These are phyloP conservation scores for Chlamydomonas sp. DNA, from an alignment of 139 green algal genomes.

Conservation along the genomic window DNA sequence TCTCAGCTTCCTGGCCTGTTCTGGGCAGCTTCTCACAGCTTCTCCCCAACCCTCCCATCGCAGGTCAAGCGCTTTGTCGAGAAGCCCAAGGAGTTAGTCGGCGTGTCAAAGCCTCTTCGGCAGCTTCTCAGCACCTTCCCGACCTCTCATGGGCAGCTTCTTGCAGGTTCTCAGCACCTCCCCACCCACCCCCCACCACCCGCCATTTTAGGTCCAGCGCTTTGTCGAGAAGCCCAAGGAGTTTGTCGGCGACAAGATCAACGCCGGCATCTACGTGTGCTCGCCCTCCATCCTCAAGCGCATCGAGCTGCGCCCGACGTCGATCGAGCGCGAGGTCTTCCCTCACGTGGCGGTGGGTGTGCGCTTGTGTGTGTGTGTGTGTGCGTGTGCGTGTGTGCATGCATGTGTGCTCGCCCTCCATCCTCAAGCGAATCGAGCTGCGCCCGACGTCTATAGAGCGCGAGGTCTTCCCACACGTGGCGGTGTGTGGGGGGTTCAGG, in stretches of 20 bases:
- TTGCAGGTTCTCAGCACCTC: no score
- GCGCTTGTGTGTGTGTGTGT: no score
- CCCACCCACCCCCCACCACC: no score
- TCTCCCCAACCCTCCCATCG: no score
- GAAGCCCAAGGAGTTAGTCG: constrained; percentile 85
- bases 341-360: constrained; percentile 82
- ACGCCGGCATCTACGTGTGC: constrained; percentile 93
- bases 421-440: constrained; percentile 90
- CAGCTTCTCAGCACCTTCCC: no score
- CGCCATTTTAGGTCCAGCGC: constrained; percentile 55
- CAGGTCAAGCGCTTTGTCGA: constrained; percentile 84
- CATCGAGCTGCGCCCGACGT: constrained; percentile 89
- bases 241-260: constrained; percentile 99
- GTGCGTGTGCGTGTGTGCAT: no score
- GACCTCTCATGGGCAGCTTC: no score
- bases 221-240: constrained; percentile 95
- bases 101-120: no score
- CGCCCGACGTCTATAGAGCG: constrained; percentile 90
- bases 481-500: no score
- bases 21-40: no score
- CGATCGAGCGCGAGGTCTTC: constrained; percentile 95
- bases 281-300: constrained; percentile 76
- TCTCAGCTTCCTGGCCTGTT: no score
- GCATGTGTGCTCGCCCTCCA: constrained; percentile 76
- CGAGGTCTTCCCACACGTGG: constrained; percentile 91